phyloP scores from a whole-genome alignment of 441 rosid genomes.

The Capsella rubella region DNA sequence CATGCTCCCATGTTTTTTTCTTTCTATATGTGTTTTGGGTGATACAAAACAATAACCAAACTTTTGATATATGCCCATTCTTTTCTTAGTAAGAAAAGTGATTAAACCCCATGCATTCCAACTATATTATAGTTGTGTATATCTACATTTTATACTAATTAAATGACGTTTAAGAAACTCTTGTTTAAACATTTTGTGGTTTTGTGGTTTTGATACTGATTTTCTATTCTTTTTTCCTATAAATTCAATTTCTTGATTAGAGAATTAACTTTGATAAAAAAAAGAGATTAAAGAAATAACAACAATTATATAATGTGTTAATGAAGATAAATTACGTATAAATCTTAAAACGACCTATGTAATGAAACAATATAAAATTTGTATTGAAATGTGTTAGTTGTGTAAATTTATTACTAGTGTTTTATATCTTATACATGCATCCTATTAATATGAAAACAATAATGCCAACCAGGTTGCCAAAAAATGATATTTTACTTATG shows the following conservation, averaged over 20 bases:
- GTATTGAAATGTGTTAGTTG: background rate
- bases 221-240: background rate
- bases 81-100: background rate
- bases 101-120: background rate
- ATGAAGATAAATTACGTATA: background rate
- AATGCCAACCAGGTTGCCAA: slow-evolving; percentile 13
- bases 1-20: slow-evolving; percentile 3
- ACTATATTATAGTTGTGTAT: background rate
- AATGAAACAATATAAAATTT: background rate
- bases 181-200: background rate
- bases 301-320: background rate
- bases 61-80: background rate
- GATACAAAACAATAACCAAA: slow-evolving; percentile 8
- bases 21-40: slow-evolving; percentile 7
- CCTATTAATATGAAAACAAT: background rate
- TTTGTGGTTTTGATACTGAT: background rate
- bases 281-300: background rate
- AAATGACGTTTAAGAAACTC: background rate
- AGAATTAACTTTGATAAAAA: too few species aligned
- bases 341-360: background rate
- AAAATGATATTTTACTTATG: background rate
- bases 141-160: background rate
- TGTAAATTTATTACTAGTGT: background rate
- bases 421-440: slow-evolving; percentile 16
- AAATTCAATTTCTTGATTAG: background rate